phyloP scores from a whole-genome alignment of 73 alveolate genomes.

The Paramecium tetraurelia region DNA sequence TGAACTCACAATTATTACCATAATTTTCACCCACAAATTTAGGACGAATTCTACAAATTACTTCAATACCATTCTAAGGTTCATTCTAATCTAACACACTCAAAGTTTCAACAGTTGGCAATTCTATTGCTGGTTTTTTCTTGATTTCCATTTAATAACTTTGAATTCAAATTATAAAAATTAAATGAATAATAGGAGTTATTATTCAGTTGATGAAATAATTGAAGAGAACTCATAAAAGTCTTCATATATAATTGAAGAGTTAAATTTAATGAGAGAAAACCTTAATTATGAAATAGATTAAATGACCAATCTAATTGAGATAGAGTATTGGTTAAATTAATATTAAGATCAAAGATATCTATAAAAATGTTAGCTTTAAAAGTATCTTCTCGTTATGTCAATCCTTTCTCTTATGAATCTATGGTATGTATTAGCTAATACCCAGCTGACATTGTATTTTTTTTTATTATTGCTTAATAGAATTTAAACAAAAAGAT shows the following conservation, averaged over 20 bases:
- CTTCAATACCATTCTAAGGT: neutral
- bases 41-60: slow-evolving; percentile 4
- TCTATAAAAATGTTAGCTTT: neutral
- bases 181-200: neutral
- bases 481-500: neutral
- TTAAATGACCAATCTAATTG: neutral
- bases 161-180: neutral
- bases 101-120: neutral
- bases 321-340: neutral
- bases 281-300: neutral
- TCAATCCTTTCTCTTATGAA: neutral
- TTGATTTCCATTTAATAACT: neutral
- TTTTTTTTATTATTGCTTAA: neutral
- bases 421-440: neutral
- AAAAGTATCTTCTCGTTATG: neutral
- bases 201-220: neutral
- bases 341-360: neutral
- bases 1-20: neutral
- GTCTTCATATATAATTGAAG: neutral
- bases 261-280: neutral
- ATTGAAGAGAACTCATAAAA: neutral
- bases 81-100: neutral
- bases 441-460: neutral
- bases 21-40: neutral
- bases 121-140: neutral